Conservation (phyloP, 805 yeast species). For the Pichia nakasei region DNA sequence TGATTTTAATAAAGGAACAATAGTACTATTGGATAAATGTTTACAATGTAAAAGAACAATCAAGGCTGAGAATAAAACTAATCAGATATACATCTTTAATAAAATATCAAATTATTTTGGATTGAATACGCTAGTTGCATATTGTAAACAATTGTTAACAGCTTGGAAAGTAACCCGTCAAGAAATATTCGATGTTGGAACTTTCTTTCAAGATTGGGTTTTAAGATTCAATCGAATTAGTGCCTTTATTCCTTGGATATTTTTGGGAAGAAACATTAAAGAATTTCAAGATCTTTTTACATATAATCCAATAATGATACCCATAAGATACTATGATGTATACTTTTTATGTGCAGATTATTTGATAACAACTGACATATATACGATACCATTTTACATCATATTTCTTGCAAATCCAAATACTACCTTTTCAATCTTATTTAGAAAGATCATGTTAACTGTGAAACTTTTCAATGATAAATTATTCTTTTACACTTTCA, state of each 20-base stretch:
- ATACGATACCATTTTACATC: background rate
- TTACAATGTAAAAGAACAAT: constrained; percentile 1
- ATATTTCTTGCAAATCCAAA: background rate
- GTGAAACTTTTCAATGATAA: background rate
- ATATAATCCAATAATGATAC: background rate
- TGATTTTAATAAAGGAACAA: background rate
- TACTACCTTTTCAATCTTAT: background rate
- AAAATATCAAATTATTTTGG: background rate
- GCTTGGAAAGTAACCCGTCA: too few relatives aligned
- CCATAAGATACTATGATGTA: background rate
- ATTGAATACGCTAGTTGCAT: too few relatives aligned
- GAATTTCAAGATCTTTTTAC: background rate
- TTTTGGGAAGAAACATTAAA: background rate
- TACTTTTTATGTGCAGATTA: background rate
- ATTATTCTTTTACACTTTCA: background rate
- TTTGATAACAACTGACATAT: background rate
- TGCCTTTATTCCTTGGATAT: background rate
- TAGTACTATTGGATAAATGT: constrained; percentile 1
- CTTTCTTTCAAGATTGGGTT: too few relatives aligned
- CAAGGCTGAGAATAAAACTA: background rate
- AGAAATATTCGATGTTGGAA: too few relatives aligned
- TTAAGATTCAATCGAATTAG: background rate
- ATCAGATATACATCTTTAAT: background rate
- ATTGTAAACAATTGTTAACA: too few relatives aligned
- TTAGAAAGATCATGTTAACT: background rate